These are phyloP conservation scores for Setaria italica DNA, from an alignment of 202 grass and related monocot genomes.

Conservation along the genomic window DNA sequence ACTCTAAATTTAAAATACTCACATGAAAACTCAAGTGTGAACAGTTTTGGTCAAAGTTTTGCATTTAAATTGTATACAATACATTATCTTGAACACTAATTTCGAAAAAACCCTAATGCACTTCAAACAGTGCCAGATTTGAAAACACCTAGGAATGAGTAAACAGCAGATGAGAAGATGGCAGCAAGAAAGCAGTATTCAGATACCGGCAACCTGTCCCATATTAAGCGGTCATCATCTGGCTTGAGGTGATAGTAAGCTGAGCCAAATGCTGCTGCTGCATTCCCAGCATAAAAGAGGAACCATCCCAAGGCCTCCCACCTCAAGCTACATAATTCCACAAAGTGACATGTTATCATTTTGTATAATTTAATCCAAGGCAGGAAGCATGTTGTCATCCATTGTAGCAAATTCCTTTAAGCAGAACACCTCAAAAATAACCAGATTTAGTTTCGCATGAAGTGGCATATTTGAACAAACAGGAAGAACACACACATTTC, in stretches of 20 bases:
- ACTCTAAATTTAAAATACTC: slow-evolving; percentile 2
- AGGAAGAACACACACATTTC: slow-evolving; percentile 5
- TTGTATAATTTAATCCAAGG: slow-evolving; percentile 18
- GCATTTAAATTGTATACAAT: neutral
- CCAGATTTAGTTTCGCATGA: slow-evolving; percentile 35
- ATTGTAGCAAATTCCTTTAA: slow-evolving; percentile 4
- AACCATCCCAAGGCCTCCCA: slow-evolving; percentile 88
- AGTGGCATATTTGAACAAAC: slow-evolving; percentile 11
- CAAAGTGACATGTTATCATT: slow-evolving; percentile 8
- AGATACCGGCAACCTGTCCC: slow-evolving; percentile 99
- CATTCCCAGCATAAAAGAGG: slow-evolving; percentile 79
- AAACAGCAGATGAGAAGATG: slow-evolving; percentile 30
- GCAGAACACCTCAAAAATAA: neutral
- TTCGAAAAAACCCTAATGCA: neutral
- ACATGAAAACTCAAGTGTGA: slow-evolving; percentile 5
- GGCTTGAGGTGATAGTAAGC: slow-evolving; percentile 99
- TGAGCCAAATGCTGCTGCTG: slow-evolving; percentile 86
- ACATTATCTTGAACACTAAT: slow-evolving; percentile 19
- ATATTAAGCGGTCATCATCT: slow-evolving; percentile 89
- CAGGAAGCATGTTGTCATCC: neutral
- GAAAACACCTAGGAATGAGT: slow-evolving; percentile 14
- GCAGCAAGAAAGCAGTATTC: slow-evolving; percentile 48
- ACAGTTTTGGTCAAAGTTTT: neutral
- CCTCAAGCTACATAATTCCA: slow-evolving; percentile 70
- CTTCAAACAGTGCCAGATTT: neutral